A percentile compares a stretch with the other conserved stretches of the same genome.
Evolutionary conservation across 371 early-diverging fungal genomes (phyloP).

Genomic region (Basidiobolus meristosporus): DNA sequence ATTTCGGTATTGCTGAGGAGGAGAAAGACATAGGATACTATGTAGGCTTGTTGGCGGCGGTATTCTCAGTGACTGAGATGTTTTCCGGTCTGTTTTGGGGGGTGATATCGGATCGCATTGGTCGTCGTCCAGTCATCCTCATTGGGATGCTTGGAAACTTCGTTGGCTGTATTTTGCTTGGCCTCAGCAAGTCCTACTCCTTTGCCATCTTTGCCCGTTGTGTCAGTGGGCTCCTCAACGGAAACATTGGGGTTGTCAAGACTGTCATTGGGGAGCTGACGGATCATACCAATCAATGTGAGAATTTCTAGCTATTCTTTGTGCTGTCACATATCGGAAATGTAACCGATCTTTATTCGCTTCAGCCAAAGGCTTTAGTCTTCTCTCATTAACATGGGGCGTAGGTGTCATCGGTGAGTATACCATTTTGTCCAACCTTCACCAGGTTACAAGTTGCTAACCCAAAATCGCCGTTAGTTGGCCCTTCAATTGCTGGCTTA

Average conservation of each 20-base stretch:
- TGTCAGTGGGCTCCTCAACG: slow-evolving; percentile 56
- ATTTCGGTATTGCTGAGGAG: slow-evolving; percentile 4
- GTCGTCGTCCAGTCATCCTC: slow-evolving; percentile 66
- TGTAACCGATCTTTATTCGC: background rate
- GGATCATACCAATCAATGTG: slow-evolving; percentile 50
- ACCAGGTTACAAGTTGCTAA: too few relatives aligned
- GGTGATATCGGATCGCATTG: slow-evolving; percentile 31
- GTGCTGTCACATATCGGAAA: too few relatives aligned
- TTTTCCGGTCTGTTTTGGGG: slow-evolving; percentile 27
- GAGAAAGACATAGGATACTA: slow-evolving; percentile 17
- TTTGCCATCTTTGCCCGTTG: slow-evolving; percentile 46
- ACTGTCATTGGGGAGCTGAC: slow-evolving; percentile 72
- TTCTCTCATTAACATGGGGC: background rate
- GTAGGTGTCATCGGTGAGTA: background rate
- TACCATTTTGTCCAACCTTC: too few relatives aligned
- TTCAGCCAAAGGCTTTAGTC: slow-evolving; percentile 3
- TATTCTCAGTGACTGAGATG: slow-evolving; percentile 41
- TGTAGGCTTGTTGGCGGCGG: slow-evolving; percentile 33
- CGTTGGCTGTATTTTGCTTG: slow-evolving; percentile 45
- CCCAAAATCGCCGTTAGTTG: slow-evolving; percentile 11
- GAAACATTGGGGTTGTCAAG: slow-evolving; percentile 67
- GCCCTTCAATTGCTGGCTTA: slow-evolving; percentile 63
- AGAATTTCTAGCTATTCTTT: background rate
- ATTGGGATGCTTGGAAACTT: slow-evolving; percentile 59
- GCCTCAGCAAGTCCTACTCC: slow-evolving; percentile 33